phyloP scores from a whole-genome alignment of 352 stramenopile genomes.

The Thraustotheca clavata region DNA sequence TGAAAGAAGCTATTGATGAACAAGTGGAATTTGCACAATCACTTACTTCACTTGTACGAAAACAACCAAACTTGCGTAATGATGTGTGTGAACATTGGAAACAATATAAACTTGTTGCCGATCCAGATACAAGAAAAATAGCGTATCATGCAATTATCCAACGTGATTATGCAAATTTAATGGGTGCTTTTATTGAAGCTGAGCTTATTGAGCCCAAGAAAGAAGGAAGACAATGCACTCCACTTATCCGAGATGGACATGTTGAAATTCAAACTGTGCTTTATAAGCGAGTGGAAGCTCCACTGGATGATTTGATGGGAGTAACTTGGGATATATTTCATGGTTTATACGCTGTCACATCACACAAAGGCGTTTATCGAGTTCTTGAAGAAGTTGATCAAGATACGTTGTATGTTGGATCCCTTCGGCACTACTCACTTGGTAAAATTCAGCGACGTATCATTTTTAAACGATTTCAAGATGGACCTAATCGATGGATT shows the following conservation, averaged over 20 bases:
- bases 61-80: background rate
- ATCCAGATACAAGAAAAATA: background rate
- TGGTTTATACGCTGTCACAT: background rate
- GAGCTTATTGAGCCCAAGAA: background rate
- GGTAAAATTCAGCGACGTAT: background rate
- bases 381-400: background rate
- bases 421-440: background rate
- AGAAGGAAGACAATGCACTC: background rate
- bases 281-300: background rate
- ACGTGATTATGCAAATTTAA: background rate
- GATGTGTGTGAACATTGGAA: background rate
- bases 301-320: background rate
- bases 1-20: background rate
- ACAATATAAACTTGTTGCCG: background rate
- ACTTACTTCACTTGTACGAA: background rate
- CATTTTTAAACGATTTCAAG: background rate
- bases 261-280: background rate
- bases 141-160: background rate
- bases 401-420: background rate
- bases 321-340: background rate
- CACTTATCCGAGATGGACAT: background rate
- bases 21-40: background rate
- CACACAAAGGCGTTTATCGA: background rate
- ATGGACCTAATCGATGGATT: background rate
- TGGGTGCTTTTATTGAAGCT: background rate